These are phyloP conservation scores for Rhizoclosmatium sp. DNA, from an alignment of 192 early-diverging fungal genomes.

Conservation along the genomic window DNA sequence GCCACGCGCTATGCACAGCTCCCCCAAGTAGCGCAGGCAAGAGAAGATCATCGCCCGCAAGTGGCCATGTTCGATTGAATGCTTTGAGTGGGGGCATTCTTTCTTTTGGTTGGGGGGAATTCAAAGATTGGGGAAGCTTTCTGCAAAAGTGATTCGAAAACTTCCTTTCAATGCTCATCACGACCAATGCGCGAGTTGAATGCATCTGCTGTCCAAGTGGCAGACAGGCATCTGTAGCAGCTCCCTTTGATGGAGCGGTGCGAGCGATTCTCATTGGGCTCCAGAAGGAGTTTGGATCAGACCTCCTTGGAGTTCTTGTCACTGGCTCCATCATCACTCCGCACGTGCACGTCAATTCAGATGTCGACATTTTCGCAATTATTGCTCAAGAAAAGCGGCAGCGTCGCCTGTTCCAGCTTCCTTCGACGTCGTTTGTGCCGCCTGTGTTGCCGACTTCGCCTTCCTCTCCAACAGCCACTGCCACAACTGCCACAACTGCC, in stretches of 20 bases:
- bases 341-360: slow-evolving; percentile 30
- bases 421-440: not conserved
- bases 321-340: slow-evolving; percentile 31
- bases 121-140: too few species aligned
- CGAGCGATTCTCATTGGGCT: slow-evolving; percentile 5
- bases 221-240: slow-evolving; percentile 2
- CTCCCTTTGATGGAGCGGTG: slow-evolving; percentile 20
- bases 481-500: not conserved
- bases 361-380: slow-evolving; percentile 39
- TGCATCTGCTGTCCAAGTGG: slow-evolving; percentile 20
- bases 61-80: slow-evolving; percentile 25
- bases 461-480: not conserved
- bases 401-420: slow-evolving; percentile 38
- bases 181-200: not conserved
- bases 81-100: slow-evolving; percentile 29
- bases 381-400: slow-evolving; percentile 9
- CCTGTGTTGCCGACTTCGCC: not conserved
- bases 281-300: slow-evolving; percentile 7
- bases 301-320: slow-evolving; percentile 1
- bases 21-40: slow-evolving; percentile 23
- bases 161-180: too few species aligned
- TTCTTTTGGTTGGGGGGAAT: too few species aligned
- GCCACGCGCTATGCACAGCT: slow-evolving; percentile 8
- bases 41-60: slow-evolving; percentile 37
- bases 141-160: too few species aligned